phyloP scores from a whole-genome alignment of 768 basidiomycete species.

The Fibroporia radiculosa region DNA sequence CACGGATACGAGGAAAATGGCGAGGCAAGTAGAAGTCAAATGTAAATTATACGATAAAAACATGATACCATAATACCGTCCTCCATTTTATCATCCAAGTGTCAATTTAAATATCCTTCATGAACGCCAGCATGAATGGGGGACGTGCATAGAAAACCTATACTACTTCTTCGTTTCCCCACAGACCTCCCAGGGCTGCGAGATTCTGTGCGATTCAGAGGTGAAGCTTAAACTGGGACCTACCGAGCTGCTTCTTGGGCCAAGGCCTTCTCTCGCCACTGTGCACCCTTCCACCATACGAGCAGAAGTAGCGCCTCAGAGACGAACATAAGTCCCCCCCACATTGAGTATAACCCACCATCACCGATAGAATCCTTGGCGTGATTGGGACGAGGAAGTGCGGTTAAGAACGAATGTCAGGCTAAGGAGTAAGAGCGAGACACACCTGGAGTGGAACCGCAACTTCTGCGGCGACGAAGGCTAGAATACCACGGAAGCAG shows the following conservation, averaged over 20 bases:
- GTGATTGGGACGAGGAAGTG: not conserved
- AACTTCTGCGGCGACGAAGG: conserved; percentile 62
- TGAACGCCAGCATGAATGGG: no score
- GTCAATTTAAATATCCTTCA: no score
- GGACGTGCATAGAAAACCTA: no score
- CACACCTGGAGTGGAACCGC: conserved; percentile 65
- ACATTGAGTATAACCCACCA: conserved; percentile 72
- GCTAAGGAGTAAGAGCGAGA: conserved; percentile 57
- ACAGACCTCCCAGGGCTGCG: no score
- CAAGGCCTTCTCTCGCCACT: conserved; percentile 42
- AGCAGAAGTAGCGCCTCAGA: conserved; percentile 53
- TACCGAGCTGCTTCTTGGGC: not conserved
- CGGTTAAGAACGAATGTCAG: conserved; percentile 43
- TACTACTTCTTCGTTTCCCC: no score
- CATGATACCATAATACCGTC: no score
- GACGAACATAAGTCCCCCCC: conserved; percentile 44
- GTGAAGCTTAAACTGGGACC: not conserved
- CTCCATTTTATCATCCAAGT: no score
- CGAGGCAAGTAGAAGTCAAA: no score
- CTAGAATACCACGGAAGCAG: conserved; percentile 60
- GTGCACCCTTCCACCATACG: conserved; percentile 47
- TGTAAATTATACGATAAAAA: no score
- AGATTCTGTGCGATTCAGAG: no score
- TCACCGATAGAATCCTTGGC: conserved; percentile 61
- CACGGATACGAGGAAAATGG: no score